Evolutionary conservation across 169 alveolate species (phyloP).

Genomic region (Cyclospora cayetanensis): DNA sequence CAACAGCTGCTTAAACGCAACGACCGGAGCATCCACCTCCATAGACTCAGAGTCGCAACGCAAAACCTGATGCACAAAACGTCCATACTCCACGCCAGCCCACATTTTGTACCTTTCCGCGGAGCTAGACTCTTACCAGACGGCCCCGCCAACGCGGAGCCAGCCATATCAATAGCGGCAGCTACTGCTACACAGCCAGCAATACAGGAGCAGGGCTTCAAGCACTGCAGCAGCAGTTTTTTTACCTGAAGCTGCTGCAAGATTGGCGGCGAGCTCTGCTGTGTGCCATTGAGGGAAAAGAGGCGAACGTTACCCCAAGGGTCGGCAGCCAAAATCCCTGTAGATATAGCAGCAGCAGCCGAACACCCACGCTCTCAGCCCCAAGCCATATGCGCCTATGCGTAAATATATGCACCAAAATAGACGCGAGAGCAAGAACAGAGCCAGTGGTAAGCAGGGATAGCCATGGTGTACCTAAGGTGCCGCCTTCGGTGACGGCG

Average conservation of each 20-base stretch:
- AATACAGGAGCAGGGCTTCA: background rate
- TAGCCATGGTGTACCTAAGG: background rate
- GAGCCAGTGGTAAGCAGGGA: background rate
- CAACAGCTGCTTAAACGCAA: background rate
- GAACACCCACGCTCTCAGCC: background rate
- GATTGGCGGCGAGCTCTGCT: background rate
- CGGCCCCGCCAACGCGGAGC: background rate
- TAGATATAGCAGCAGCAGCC: background rate
- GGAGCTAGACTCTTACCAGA: background rate
- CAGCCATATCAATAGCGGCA: background rate
- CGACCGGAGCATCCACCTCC: background rate
- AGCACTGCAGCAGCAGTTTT: slow-evolving; percentile 8
- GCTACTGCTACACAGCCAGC: background rate
- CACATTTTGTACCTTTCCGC: too few relatives aligned
- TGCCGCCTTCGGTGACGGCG: background rate
- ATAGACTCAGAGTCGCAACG: slow-evolving; percentile 45
- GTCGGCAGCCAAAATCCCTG: slow-evolving; percentile 59
- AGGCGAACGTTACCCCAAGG: slow-evolving; percentile 58
- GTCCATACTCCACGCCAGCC: too few relatives aligned
- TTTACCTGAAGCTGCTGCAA: slow-evolving; percentile 43
- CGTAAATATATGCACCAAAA: background rate
- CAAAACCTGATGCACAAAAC: background rate
- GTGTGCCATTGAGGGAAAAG: slow-evolving; percentile 23
- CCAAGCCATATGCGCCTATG: background rate
- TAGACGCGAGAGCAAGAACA: background rate